phyloP scores from a whole-genome alignment of 768 basidiomycete genomes.

The Boletus rex-veris region DNA sequence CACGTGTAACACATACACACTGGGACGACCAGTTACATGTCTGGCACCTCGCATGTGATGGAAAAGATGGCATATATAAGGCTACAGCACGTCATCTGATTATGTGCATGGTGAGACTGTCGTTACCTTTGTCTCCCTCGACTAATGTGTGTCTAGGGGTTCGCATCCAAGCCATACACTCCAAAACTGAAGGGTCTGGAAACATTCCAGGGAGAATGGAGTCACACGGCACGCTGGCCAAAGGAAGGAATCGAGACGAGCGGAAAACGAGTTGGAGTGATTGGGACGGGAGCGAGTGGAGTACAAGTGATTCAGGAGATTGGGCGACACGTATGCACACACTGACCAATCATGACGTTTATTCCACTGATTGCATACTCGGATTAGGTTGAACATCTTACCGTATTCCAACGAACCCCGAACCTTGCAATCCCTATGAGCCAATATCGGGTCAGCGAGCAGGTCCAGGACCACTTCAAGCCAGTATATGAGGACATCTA shows the following conservation, averaged over 20 bases:
- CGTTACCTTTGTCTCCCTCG: not conserved
- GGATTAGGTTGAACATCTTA: conserved; percentile 5
- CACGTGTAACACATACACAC: conserved; percentile 4
- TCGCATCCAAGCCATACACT: conserved; percentile 8
- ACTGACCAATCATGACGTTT: not conserved
- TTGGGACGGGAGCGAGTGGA: conserved; percentile 16
- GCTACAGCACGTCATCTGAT: conserved; percentile 10
- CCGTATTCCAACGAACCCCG: conserved; percentile 17
- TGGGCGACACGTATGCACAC: conserved; percentile 5
- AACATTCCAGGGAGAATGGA: conserved; percentile 7
- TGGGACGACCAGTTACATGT: conserved; percentile 10
- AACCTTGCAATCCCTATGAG: conserved; percentile 13
- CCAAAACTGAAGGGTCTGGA: conserved; percentile 10
- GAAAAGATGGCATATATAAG: conserved; percentile 8
- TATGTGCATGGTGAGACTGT: conserved; percentile 8
- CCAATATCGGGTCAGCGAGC: conserved; percentile 7
- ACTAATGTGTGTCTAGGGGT: conserved; percentile 2
- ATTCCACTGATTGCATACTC: not conserved
- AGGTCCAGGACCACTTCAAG: conserved; percentile 12
- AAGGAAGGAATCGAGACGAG: conserved; percentile 11
- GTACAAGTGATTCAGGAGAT: conserved; percentile 16
- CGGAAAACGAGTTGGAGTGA: conserved; percentile 14
- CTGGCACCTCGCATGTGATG: conserved; percentile 5
- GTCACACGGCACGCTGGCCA: conserved; percentile 14
- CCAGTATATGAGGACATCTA: conserved; percentile 6